These are phyloP conservation scores for Metroxylon sagu DNA, from an alignment of 176 grass and related monocot genomes.

Conservation along the genomic window DNA sequence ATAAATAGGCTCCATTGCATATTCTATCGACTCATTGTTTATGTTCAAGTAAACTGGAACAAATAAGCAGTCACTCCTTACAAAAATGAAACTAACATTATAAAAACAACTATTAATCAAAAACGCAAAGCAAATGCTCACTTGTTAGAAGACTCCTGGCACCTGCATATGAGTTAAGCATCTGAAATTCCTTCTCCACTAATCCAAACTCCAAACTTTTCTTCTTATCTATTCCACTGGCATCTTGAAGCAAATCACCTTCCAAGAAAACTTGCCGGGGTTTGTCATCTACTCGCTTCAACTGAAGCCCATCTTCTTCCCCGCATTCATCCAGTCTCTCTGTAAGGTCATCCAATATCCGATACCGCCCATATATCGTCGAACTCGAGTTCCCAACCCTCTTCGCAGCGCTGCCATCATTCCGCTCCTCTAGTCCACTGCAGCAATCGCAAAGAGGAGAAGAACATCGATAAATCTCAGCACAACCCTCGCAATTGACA, in stretches of 20 bases:
- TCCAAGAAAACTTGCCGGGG: constrained; percentile 25
- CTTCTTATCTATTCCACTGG: constrained; percentile 18
- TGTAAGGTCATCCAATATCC: constrained; percentile 83
- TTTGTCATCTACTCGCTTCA: constrained; percentile 19
- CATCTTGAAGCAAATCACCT: constrained; percentile 23
- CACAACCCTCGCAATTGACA: constrained; percentile 39
- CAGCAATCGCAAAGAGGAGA: constrained; percentile 74
- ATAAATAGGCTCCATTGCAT: too few relatives aligned
- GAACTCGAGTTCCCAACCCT: constrained; percentile 35
- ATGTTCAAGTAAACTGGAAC: too few relatives aligned
- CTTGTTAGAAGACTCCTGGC: constrained; percentile 8
- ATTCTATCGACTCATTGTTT: too few relatives aligned
- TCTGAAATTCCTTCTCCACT: constrained; percentile 47
- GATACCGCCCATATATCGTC: constrained; percentile 73
- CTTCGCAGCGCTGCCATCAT: constrained; percentile 9
- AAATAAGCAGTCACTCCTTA: too few relatives aligned
- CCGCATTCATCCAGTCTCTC: constrained; percentile 72
- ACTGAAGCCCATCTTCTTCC: constrained; percentile 28
- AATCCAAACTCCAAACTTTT: constrained; percentile 26
- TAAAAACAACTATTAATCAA: too few relatives aligned
- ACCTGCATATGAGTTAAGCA: constrained; percentile 15
- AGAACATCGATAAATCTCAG: constrained; percentile 53
- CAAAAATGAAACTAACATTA: too few relatives aligned
- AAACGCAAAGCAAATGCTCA: constrained; percentile 6
- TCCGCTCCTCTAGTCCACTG: constrained; percentile 24